These are phyloP conservation scores for Aureobasidium sp. DNA, from an alignment of 2,329 filamentous ascomycete genomes.

Conservation along the genomic window DNA sequence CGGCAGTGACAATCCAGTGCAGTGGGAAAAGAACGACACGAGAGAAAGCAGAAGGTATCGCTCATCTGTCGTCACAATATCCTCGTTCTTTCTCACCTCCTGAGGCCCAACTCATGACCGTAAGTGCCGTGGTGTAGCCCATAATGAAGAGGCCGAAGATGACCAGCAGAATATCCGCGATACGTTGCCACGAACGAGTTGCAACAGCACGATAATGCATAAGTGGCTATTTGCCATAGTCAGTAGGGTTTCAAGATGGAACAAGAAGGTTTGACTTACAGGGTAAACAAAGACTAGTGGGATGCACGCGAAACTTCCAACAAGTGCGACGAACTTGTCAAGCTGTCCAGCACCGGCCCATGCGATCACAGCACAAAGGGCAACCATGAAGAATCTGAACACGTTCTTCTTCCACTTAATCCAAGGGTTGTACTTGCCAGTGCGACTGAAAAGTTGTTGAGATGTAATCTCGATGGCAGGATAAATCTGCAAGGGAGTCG, in stretches of 20 bases:
- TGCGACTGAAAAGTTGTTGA: conserved; percentile 86
- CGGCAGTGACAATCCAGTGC: background rate
- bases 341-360: conserved; percentile 89
- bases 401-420: conserved; percentile 99
- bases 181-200: conserved; percentile 57
- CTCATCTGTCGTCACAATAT: conserved; percentile 49
- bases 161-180: conserved; percentile 67
- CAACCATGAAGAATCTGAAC: conserved; percentile 89
- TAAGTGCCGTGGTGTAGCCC: conserved; percentile 84
- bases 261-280: conserved; percentile 51
- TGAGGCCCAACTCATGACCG: conserved; percentile 76
- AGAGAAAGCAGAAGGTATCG: too few relatives aligned
- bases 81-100: conserved; percentile 44
- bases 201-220: conserved; percentile 82
- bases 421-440: conserved; percentile 94
- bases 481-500: conserved; percentile 93
- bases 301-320: conserved; percentile 96
- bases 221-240: conserved; percentile 56
- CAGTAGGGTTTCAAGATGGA: background rate
- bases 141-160: conserved; percentile 81
- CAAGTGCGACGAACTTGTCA: conserved; percentile 94
- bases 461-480: conserved; percentile 95
- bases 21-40: background rate
- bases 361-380: conserved; percentile 76
- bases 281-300: conserved; percentile 97